phyloP scores from a whole-genome alignment of 352 stramenopile species.

The Pythium phragmitis region DNA sequence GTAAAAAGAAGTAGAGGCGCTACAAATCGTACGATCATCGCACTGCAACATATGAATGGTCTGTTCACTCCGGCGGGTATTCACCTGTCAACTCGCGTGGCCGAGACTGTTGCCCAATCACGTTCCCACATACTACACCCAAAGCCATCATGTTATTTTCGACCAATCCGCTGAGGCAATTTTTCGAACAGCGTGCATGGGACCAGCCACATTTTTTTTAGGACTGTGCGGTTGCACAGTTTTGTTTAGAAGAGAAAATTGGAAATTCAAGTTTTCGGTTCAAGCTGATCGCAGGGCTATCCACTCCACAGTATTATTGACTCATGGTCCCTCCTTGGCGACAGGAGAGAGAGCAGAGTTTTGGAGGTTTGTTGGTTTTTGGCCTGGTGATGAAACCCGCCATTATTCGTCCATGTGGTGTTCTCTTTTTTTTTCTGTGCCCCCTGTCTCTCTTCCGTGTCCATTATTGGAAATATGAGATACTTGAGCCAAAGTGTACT shows the following conservation, averaged over 20 bases:
- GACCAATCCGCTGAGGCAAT: not conserved
- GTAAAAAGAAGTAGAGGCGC: not conserved
- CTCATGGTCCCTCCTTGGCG: not conserved
- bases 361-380: not conserved
- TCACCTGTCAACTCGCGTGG: conserved; percentile 8
- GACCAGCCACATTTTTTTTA: conserved; percentile 13
- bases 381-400: not conserved
- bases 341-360: not conserved
- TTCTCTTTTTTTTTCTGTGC: not conserved
- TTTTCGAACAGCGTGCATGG: conserved; percentile 21
- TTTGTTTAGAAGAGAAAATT: conserved; percentile 3
- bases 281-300: not conserved
- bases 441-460: not conserved
- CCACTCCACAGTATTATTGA: not conserved
- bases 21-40: not conserved
- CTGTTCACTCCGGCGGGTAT: not conserved
- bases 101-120: conserved; percentile 10
- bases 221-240: not conserved
- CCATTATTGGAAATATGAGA: too few species aligned
- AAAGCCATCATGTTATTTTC: not conserved
- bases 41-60: too few species aligned
- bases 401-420: not conserved
- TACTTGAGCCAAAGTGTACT: too few species aligned
- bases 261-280: conserved; percentile 2
- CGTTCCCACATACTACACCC: not conserved